A percentile compares a stretch with the other conserved stretches of the same genome.
Evolutionary conservation across 1,284 basidiomycete genomes (phyloP).

Genomic region (Leccinum pachyderme): DNA sequence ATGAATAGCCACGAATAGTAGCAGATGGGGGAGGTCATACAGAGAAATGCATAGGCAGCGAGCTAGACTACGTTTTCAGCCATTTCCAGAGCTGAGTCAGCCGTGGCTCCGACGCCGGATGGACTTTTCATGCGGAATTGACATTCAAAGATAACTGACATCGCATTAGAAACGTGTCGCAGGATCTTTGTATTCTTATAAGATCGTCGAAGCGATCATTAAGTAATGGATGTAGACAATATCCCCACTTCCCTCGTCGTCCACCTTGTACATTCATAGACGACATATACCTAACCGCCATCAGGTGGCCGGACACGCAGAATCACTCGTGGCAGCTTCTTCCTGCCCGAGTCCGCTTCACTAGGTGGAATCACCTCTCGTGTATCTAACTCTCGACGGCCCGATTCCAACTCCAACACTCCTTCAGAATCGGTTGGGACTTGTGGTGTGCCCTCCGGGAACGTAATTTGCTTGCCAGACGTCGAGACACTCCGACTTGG

Average conservation of each 20-base stretch:
- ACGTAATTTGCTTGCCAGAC: not conserved
- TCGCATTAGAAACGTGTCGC: no score
- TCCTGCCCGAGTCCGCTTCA: not conserved
- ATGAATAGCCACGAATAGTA: no score
- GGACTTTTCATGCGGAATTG: no score
- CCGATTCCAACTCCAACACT: not conserved
- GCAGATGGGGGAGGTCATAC: no score
- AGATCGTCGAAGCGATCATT: not conserved
- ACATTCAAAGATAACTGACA: no score
- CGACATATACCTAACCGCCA: not conserved
- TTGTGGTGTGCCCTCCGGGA: slow-evolving; percentile 19
- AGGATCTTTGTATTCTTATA: no score
- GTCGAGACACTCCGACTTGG: slow-evolving; percentile 12
- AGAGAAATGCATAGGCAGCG: no score
- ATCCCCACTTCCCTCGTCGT: not conserved
- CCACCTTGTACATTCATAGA: not conserved
- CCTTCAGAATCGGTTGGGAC: not conserved
- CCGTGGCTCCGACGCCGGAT: no score
- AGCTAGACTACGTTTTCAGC: no score
- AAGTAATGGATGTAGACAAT: not conserved
- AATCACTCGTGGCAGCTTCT: slow-evolving; percentile 57
- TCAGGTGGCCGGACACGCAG: slow-evolving; percentile 45
- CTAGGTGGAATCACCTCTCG: not conserved
- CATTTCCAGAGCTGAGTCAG: no score
- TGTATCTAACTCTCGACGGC: not conserved